A percentile compares a stretch with the other conserved stretches of the same genome.
Conservation (phyloP, 2,329 filamentous ascomycete genomes). For the Fusarium pseudograminearum region DNA sequence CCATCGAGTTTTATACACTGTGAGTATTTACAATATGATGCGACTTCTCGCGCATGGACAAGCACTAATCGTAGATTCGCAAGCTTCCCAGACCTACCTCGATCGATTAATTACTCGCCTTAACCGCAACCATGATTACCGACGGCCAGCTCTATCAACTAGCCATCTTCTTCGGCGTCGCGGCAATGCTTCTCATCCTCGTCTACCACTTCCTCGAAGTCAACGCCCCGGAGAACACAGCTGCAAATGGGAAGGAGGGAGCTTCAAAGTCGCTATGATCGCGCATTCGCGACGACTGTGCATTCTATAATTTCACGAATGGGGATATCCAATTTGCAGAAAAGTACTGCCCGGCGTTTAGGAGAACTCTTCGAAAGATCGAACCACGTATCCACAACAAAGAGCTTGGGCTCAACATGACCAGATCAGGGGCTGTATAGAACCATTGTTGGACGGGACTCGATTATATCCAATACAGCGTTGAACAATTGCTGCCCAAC, state of each 20-base stretch:
- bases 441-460: neutral
- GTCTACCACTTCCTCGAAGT: slow-evolving; percentile 97
- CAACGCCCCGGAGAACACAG: slow-evolving; percentile 67
- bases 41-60: neutral
- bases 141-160: slow-evolving; percentile 92
- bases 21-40: neutral
- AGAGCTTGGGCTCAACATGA: slow-evolving; percentile 12
- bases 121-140: slow-evolving; percentile 81
- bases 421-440: slow-evolving; percentile 10
- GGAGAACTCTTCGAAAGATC: slow-evolving; percentile 31
- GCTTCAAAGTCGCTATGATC: slow-evolving; percentile 35
- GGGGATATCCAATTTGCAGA: slow-evolving; percentile 24
- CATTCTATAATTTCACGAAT: slow-evolving; percentile 32
- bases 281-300: slow-evolving; percentile 12
- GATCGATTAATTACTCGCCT: slow-evolving; percentile 11
- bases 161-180: slow-evolving; percentile 90
- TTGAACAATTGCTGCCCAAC: neutral
- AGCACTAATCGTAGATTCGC: slow-evolving; percentile 23
- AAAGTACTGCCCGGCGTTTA: slow-evolving; percentile 36
- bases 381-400: slow-evolving; percentile 6
- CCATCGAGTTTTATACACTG: neutral
- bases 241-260: slow-evolving; percentile 24
- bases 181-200: slow-evolving; percentile 91
- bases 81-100: slow-evolving; percentile 22
- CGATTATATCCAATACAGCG: slow-evolving; percentile 13